phyloP scores from a whole-genome alignment of 352 stramenopile genomes.

The Globisporangium echinulatum region DNA sequence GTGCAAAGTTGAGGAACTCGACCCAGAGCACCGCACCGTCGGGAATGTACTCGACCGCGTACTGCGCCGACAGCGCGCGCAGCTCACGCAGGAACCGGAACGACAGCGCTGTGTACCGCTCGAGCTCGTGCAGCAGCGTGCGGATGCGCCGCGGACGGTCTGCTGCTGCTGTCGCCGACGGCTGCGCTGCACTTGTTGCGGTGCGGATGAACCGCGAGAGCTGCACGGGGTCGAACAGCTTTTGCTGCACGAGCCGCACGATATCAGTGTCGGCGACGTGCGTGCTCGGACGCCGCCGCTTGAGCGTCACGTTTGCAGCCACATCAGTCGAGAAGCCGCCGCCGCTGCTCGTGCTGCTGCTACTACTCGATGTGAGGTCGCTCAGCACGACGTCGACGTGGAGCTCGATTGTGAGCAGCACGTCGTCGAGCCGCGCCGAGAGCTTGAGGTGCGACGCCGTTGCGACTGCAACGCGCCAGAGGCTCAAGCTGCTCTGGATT shows the following conservation, averaged over 20 bases:
- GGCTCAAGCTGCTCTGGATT: constrained; percentile 43
- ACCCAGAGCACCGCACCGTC: constrained; percentile 44
- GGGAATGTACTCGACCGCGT: constrained; percentile 36
- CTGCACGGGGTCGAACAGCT: constrained; percentile 38
- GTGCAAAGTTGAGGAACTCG: constrained; percentile 58
- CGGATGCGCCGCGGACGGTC: constrained; percentile 21
- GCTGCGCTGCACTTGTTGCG: neutral
- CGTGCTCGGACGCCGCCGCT: constrained; percentile 15
- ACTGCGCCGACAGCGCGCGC: constrained; percentile 47
- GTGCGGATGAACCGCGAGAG: constrained; percentile 19
- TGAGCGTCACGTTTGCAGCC: constrained; percentile 17
- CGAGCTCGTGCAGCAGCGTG: constrained; percentile 38
- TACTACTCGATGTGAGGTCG: neutral
- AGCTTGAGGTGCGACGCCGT: constrained; percentile 39
- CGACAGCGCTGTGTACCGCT: constrained; percentile 40
- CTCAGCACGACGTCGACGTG: constrained; percentile 27
- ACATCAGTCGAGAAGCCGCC: constrained; percentile 19
- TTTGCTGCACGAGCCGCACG: constrained; percentile 37
- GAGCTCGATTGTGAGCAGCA: constrained; percentile 38
- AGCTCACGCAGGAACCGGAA: constrained; percentile 56
- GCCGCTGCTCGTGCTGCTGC: neutral
- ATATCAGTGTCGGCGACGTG: constrained; percentile 27
- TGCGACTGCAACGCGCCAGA: constrained; percentile 44
- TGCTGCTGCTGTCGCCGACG: neutral
- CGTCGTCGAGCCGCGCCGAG: constrained; percentile 39